Evolutionary conservation across 1,139 yeast genomes (phyloP).

Genomic region (Tardiomyces blankii): DNA sequence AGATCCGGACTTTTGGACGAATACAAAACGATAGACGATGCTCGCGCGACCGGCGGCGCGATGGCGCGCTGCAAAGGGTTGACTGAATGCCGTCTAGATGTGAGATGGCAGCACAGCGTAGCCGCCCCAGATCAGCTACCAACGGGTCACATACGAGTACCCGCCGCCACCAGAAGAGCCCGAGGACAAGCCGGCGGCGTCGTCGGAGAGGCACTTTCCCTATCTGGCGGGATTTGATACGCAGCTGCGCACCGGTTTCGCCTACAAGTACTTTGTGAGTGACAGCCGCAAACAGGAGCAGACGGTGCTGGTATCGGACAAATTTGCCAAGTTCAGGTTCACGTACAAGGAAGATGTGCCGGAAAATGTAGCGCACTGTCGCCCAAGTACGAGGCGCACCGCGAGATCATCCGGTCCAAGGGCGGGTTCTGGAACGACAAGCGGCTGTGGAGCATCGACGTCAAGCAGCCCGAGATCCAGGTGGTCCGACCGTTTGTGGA

Average conservation of each 20-base stretch:
- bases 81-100: background rate
- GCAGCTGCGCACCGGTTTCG: constrained; percentile 51
- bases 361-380: constrained; percentile 52
- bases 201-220: constrained; percentile 42
- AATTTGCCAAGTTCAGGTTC: constrained; percentile 58
- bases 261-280: constrained; percentile 35
- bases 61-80: background rate
- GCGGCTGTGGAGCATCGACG: constrained; percentile 76
- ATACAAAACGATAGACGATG: background rate
- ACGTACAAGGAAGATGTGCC: constrained; percentile 61
- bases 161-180: constrained; percentile 45
- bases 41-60: background rate
- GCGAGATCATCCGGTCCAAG: constrained; percentile 27
- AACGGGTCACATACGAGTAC: constrained; percentile 48
- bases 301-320: constrained; percentile 35
- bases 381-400: constrained; percentile 42
- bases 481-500: too few relatives aligned
- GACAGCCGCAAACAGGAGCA: constrained; percentile 35
- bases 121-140: constrained; percentile 9
- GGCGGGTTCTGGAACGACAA: constrained; percentile 56
- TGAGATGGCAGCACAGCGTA: background rate
- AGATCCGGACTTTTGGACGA: background rate
- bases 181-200: constrained; percentile 32
- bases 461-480: constrained; percentile 88
- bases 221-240: constrained; percentile 41